A percentile compares a stretch with the other conserved stretches of the same genome.
Evolutionary conservation across 345 rosid species (phyloP).

Genomic region (Pugionium dolabratum): DNA sequence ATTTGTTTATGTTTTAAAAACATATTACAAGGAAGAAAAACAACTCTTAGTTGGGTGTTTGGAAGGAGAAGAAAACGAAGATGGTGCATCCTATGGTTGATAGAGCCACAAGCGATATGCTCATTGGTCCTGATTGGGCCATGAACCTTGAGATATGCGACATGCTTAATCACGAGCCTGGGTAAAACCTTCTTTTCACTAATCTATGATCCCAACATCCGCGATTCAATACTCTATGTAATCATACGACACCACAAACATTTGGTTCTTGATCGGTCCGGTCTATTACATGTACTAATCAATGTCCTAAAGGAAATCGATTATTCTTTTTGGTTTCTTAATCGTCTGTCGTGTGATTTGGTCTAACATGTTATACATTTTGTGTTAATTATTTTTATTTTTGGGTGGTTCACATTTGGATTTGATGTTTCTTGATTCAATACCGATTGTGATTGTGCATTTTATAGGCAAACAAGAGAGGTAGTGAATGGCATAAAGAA

Average conservation of each 20-base stretch:
- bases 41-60: conserved; percentile 7
- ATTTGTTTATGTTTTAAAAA: too few relatives aligned
- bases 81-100: conserved; percentile 99
- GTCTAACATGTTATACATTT: conserved; percentile 5
- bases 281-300: too few relatives aligned
- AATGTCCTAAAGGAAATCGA: background rate
- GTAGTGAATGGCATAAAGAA: conserved; percentile 94
- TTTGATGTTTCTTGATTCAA: conserved; percentile 20
- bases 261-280: too few relatives aligned
- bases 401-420: conserved; percentile 1
- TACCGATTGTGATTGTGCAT: background rate
- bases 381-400: background rate
- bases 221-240: conserved; percentile 1
- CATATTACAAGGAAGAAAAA: conserved; percentile 1
- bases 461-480: conserved; percentile 89
- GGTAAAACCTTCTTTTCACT: conserved; percentile 43
- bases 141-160: conserved; percentile 99
- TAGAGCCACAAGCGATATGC: conserved; percentile 96
- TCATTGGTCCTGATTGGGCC: conserved; percentile 99
- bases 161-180: conserved; percentile 89
- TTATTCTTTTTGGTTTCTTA: conserved; percentile 9
- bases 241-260: background rate
- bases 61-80: conserved; percentile 26
- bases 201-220: conserved; percentile 3
- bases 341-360: background rate